These are phyloP conservation scores for Aspergillus versicolor DNA, from an alignment of 2,329 filamentous ascomycete genomes.

Conservation along the genomic window DNA sequence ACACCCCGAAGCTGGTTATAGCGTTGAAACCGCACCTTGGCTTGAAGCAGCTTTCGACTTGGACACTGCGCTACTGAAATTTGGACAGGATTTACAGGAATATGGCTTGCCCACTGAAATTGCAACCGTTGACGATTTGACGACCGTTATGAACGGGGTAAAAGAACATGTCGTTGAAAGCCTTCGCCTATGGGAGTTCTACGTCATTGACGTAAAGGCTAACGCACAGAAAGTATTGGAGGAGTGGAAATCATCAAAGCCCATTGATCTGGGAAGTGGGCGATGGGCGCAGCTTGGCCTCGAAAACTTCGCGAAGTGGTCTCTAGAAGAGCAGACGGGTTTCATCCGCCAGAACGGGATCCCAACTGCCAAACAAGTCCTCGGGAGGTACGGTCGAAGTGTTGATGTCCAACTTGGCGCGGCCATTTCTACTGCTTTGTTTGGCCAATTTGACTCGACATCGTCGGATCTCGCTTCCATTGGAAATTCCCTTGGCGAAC, in stretches of 20 bases:
- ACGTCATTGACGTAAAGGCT: conserved; percentile 74
- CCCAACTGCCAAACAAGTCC: conserved; percentile 68
- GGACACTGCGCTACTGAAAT: conserved; percentile 70
- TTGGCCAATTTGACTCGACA: conserved; percentile 64
- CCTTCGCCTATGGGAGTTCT: conserved; percentile 90
- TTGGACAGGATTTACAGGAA: conserved; percentile 60
- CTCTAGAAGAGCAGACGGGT: conserved; percentile 58
- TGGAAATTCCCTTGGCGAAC: conserved; percentile 54
- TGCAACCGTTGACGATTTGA: conserved; percentile 68
- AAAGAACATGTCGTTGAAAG: conserved; percentile 76
- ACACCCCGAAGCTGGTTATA: conserved; percentile 95
- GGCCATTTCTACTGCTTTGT: conserved; percentile 64
- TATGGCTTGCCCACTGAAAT: conserved; percentile 76
- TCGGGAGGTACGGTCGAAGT: conserved; percentile 72
- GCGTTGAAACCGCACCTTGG: conserved; percentile 81
- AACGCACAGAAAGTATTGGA: conserved; percentile 68
- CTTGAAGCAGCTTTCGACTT: conserved; percentile 68
- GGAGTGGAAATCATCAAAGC: conserved; percentile 62
- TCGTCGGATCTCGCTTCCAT: conserved; percentile 44
- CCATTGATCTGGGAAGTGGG: conserved; percentile 15
- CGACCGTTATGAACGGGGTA: conserved; percentile 78
- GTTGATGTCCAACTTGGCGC: conserved; percentile 71
- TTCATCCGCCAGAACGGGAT: conserved; percentile 69
- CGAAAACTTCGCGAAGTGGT: conserved; percentile 54
- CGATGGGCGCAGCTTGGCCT: conserved; percentile 32